phyloP scores from a whole-genome alignment of 768 basidiomycete genomes.

The Pleurotus tuber-regium region DNA sequence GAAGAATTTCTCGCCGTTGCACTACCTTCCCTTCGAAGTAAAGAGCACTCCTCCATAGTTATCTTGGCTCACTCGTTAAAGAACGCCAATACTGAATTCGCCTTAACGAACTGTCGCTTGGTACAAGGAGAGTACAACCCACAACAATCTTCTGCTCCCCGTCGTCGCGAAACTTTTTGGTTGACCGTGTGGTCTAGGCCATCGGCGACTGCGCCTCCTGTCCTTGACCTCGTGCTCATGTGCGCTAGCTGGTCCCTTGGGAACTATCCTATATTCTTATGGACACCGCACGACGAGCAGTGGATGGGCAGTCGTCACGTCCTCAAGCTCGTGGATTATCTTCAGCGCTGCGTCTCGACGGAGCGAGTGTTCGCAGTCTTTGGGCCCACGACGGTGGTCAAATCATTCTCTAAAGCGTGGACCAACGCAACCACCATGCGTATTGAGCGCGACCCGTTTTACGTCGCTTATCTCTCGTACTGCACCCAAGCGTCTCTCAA shows the following conservation, averaged over 20 bases:
- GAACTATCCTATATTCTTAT: conserved; percentile 52
- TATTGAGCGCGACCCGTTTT: conserved; percentile 43
- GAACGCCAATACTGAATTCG: too few species aligned
- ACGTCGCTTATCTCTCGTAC: conserved; percentile 44
- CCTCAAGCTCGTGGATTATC: conserved; percentile 33
- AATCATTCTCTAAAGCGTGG: conserved; percentile 44
- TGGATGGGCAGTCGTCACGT: conserved; percentile 30
- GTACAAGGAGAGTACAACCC: conserved; percentile 19
- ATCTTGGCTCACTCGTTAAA: conserved; percentile 1
- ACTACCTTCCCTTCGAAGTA: conserved; percentile 32
- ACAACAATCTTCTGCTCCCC: neutral
- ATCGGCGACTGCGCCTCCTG: conserved; percentile 21
- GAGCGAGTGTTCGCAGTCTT: conserved; percentile 53
- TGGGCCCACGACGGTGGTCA: conserved; percentile 38
- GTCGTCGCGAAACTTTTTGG: conserved; percentile 37
- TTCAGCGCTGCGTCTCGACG: conserved; percentile 34
- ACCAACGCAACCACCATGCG: conserved; percentile 35
- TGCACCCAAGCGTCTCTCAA: conserved; percentile 39
- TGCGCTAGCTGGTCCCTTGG: conserved; percentile 44
- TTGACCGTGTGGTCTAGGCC: conserved; percentile 44
- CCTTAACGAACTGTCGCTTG: too few species aligned
- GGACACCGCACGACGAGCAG: conserved; percentile 31
- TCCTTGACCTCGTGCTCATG: conserved; percentile 43
- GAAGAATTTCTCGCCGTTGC: conserved; percentile 37
- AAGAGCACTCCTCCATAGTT: neutral